These are phyloP conservation scores for Diaporthe capsici DNA, from an alignment of 2,329 filamentous ascomycete species.

Conservation along the genomic window DNA sequence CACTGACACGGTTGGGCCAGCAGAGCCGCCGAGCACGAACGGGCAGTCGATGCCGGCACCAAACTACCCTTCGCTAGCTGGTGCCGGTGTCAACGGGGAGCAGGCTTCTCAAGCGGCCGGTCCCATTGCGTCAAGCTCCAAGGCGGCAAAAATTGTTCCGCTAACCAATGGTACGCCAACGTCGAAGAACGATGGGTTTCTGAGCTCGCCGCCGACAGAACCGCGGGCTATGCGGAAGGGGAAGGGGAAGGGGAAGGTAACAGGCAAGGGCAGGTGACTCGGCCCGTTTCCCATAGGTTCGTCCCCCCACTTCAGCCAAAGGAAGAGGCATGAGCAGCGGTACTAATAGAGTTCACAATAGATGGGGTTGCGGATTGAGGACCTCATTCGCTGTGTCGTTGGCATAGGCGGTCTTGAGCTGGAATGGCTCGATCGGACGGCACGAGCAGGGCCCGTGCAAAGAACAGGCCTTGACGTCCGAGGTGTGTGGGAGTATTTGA, in stretches of 20 bases:
- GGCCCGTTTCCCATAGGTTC: background rate
- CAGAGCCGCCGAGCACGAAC: background rate
- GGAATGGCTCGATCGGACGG: too few relatives aligned
- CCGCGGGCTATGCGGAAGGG: background rate
- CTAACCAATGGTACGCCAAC: background rate
- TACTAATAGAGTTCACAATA: background rate
- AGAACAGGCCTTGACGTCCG: background rate
- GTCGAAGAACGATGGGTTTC: background rate
- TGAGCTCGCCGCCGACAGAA: background rate
- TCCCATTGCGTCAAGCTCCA: background rate
- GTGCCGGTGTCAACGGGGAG: background rate
- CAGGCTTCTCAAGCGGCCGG: background rate
- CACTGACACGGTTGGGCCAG: background rate
- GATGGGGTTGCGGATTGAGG: too few relatives aligned
- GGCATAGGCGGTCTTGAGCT: background rate
- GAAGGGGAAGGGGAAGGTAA: background rate
- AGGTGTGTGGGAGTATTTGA: background rate
- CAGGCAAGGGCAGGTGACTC: background rate
- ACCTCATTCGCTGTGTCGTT: too few relatives aligned
- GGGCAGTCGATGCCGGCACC: background rate
- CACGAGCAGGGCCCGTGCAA: background rate
- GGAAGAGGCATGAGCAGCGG: background rate
- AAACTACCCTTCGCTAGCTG: background rate
- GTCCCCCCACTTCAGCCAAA: too few relatives aligned
- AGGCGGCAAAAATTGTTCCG: background rate